A percentile compares a stretch with the other conserved stretches of the same genome.
Evolutionary conservation across 441 rosid genomes (phyloP).

Genomic region (Metrosideros polymorpha): DNA sequence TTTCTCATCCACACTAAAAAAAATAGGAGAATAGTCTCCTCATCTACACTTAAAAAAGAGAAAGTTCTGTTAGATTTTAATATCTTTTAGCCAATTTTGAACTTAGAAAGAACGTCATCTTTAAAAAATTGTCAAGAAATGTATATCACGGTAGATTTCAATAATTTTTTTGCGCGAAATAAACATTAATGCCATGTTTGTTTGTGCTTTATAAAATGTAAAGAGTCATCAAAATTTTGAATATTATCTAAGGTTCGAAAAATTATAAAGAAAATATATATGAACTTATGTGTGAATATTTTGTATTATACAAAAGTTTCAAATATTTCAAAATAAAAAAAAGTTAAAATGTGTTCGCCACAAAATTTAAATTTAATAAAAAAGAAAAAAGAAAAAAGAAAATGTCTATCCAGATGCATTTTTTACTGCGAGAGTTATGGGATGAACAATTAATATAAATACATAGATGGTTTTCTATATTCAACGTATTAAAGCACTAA

Average conservation of each 20-base stretch:
- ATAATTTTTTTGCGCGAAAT: accelerated
- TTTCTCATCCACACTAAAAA: background rate
- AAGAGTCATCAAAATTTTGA: accelerated
- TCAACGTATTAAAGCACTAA: background rate
- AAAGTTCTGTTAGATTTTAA: background rate
- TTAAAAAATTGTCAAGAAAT: background rate
- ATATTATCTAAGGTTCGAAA: background rate
- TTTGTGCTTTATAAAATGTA: background rate
- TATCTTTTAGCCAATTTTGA: background rate
- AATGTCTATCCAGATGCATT: background rate
- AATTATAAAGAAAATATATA: background rate
- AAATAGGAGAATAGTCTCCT: accelerated
- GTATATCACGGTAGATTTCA: accelerated
- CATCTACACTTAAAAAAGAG: background rate
- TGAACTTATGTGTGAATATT: background rate
- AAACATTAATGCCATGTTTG: background rate
- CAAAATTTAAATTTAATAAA: background rate
- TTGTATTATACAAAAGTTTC: background rate
- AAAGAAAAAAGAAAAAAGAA: background rate
- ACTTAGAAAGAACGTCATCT: background rate
- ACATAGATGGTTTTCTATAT: background rate
- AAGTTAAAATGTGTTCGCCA: accelerated
- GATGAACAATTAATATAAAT: background rate
- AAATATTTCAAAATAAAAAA: background rate
- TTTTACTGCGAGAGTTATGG: background rate